Evolutionary conservation across 108 stramenopile genomes (phyloP), one percentile per base, ranked within the genome.

Genomic region (Conticribra weissflogii): DNA sequence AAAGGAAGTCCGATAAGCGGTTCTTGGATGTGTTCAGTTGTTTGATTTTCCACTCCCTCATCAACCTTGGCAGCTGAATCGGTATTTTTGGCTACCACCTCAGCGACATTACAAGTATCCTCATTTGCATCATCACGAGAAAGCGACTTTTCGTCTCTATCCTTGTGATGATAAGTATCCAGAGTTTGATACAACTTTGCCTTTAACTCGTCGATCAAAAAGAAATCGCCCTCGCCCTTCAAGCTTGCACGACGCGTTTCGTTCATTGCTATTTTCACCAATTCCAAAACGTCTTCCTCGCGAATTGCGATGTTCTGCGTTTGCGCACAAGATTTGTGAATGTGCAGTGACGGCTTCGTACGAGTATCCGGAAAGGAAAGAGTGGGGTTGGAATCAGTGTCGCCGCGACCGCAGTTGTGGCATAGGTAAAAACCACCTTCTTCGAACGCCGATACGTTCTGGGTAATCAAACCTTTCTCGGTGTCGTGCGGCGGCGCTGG

Each of bases 201-300:
- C 25, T 41, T 53, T 16, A 79, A 24, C 54, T 79, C 78, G n/a
- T 62, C 65, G 32, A 71, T 15, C 28, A 79, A 24, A 51, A 49
- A 71, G 31, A 56, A 71, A 12, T 17, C 33, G 27, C 46, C 24
- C 23, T 66, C 71, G 18, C 62, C 59, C 0, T 24, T 0, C 36
- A 65, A 2, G 21, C 58, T 60, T 7, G 71, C 59, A 18, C 54
- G 33, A 27, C 78, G 70, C 8, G 62, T 49, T 8, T 63, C 30
- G 2, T 32, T 48, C 18, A 79, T 51, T 28, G 70, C 29, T 33
- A 59, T 50, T 2, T 71, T 63, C n/a, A 79, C 27, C 59, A 79
- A 34, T 3, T 45, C 45, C 17, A 52, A 27, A 8, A 63, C 19
- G 23, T 54, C 61, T 28, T 51, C 45, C 45, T 31, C 54, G 7